Evolutionary conservation across 768 basidiomycete species (phyloP), one percentile per base, ranked within the genome.

Genomic region (Gymnopilus dilepis): DNA sequence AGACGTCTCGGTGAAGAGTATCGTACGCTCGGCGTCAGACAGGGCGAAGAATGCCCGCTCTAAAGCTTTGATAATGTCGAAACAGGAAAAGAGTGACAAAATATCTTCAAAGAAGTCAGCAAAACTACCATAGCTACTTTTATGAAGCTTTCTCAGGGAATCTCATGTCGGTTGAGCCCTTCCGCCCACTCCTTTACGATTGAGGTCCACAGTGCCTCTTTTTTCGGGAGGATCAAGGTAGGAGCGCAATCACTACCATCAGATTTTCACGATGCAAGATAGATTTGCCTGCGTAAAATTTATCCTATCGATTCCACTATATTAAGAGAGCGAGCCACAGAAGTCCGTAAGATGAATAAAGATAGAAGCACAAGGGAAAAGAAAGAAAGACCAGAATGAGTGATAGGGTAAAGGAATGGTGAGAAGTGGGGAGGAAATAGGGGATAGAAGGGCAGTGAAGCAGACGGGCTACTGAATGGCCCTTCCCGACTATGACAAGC

Each of bases 401-500:
- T 30, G 47, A 6, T 17, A n/a, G 30, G 48, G 19, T 22, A 38
- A 40, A 41, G 21, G 54, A 59, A 41, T 33, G 53, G 22, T 31
- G 26, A 12, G 15, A 52, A 22, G 21, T 51, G 19, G 17, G 47
- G 47, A 50, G 28, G 28, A 30, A n/a, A n/a, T 13, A 43, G 11
- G 6, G 24, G 42, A 52, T 41, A 30, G 51, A 26, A 12, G 8
- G 30, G 33, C 30, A 65, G 65, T 30, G 38, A 30, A 55, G 9
- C 2, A 22, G 21, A 9, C 34, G 40, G 42, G 13, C 28, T 6
- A 13, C 5, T 19, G 26, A 33, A 43, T 21, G n/a, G 41, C 6
- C 24, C n/a, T 38, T 52, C 41, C 8, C 19, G 34, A 65, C 76
- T 67, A 88, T 62, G 81, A 77, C 56, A 91, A 75, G 26, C 83